Base-by-base conservation (phyloP, 805 yeast genomes). In the Helenozyma rhizophorensis region DNA sequence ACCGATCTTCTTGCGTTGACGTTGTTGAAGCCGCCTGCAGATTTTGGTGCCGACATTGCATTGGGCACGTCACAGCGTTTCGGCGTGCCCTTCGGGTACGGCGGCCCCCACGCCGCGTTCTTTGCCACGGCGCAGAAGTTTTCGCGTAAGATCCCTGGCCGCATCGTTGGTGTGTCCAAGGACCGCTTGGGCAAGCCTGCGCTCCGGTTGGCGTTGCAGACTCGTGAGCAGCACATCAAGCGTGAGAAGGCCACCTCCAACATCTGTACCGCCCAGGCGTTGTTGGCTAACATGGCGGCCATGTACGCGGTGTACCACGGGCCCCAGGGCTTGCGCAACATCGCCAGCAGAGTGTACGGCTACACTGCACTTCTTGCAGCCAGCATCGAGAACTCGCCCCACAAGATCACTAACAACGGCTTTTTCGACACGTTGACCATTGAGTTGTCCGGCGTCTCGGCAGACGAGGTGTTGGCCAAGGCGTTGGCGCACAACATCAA, bases 61-160 rank as follows among this genome's bases (percentile, higher is more conserved):
- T 67, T 93, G 27, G 98, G 98, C 29, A 78, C 88, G 7, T 74
- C 97, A 4, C 98, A 93, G 70, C 74, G 98, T 59, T 87, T 93
- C 50, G 98, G 98, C 52, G 97, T 90, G 24, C 97, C 98, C 34
- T 76, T 90, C 68, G 98, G 97, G 6, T 93, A 79, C 56, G 98
- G 98, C 53, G 98, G 98, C 14, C 98, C 98, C 3, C 98, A 93
- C 59, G 97, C 98, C 28, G 98, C 96, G 1, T 93, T 86, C 64
- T 89, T 93, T 50, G 86, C 97, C 7, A 95, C 90, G 25, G 72
- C 77, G n/a, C 76, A 79, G 39, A 72, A 78, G 35, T 71, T 83
- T 48, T 85, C 86, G 54, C 78, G 98, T 56, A 93, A 89, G 61
- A 87, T 93, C 58, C 98, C 98, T 2, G 98, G 98, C 27, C 76